Conservation (phyloP, 2,329 filamentous ascomycete genomes). For the Sporothrix humicola region DNA sequence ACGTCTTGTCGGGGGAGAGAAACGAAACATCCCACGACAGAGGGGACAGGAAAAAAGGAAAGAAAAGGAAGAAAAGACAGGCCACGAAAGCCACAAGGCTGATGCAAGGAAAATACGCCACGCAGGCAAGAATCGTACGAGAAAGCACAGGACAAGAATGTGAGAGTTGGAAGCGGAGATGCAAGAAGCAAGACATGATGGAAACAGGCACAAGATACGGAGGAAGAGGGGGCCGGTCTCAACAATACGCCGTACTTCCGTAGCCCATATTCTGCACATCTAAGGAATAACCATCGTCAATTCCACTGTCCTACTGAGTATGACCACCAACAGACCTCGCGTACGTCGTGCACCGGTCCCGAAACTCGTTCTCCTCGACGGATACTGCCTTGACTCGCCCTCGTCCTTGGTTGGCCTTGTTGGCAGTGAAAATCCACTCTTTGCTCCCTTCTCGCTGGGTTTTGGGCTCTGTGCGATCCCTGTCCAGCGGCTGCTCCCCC, state of each 20-base stretch:
- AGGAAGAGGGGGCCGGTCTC: not conserved
- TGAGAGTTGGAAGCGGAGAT: not conserved
- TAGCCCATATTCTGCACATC: too few species aligned
- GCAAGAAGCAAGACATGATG: not conserved
- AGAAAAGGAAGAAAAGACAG: not conserved
- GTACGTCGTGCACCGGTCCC: conserved; percentile 7
- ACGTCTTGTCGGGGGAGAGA: not conserved
- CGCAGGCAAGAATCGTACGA: conserved; percentile 16
- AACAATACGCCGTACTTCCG: not conserved
- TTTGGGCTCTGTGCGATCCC: conserved; percentile 7
- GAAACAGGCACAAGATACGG: not conserved
- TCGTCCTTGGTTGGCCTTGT: not conserved
- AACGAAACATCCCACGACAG: not conserved
- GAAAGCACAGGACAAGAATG: not conserved
- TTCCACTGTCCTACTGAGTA: not conserved
- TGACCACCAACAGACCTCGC: not conserved
- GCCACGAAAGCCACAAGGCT: not conserved
- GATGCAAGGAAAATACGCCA: conserved; percentile 18
- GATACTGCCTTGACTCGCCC: not conserved
- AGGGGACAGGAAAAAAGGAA: not conserved
- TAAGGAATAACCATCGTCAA: too few species aligned
- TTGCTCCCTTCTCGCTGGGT: not conserved
- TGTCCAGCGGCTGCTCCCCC: conserved; percentile 18
- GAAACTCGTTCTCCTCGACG: not conserved
- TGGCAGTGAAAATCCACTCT: not conserved